Conservation (phyloP, 2,329 filamentous ascomycete genomes). For the Pestalotiopsis sp. region DNA sequence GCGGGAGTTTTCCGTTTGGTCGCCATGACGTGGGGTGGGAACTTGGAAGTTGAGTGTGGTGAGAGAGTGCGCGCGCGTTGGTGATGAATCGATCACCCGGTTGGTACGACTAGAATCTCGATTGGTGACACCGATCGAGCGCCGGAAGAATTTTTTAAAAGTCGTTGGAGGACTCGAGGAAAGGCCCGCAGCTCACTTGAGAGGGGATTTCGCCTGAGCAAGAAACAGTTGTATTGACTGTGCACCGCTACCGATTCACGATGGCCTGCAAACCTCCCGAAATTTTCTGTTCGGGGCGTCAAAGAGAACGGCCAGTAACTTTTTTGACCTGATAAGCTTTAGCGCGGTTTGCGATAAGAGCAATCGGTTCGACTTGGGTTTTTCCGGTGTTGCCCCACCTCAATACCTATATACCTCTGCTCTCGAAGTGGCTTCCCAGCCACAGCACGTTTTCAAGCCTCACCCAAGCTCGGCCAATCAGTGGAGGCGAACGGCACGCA, state of each 20-base stretch:
- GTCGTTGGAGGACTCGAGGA: neutral
- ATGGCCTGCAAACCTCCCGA: neutral
- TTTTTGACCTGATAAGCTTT: constrained; percentile 6
- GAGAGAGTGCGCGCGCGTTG: neutral
- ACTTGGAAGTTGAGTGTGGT: neutral
- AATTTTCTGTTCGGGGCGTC: constrained; percentile 7
- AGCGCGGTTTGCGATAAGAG: neutral
- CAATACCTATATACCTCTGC: neutral
- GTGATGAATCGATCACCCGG: neutral
- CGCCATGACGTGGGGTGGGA: constrained; percentile 43
- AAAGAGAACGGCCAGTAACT: neutral
- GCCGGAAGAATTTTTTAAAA: neutral
- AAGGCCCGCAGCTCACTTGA: neutral
- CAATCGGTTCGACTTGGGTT: neutral
- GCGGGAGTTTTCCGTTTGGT: constrained; percentile 61
- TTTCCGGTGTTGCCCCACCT: neutral
- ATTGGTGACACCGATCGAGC: neutral
- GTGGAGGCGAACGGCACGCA: too few relatives aligned
- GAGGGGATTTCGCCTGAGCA: neutral
- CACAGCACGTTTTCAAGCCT: neutral
- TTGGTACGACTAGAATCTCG: neutral
- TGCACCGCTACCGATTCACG: neutral
- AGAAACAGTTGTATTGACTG: neutral
- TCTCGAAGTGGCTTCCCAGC: neutral
- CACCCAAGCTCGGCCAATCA: too few relatives aligned